A percentile compares a stretch with the other conserved stretches of the same genome.
Evolutionary conservation across 495 filamentous ascomycete genomes (phyloP).

Genomic region (Xylaria grammica): DNA sequence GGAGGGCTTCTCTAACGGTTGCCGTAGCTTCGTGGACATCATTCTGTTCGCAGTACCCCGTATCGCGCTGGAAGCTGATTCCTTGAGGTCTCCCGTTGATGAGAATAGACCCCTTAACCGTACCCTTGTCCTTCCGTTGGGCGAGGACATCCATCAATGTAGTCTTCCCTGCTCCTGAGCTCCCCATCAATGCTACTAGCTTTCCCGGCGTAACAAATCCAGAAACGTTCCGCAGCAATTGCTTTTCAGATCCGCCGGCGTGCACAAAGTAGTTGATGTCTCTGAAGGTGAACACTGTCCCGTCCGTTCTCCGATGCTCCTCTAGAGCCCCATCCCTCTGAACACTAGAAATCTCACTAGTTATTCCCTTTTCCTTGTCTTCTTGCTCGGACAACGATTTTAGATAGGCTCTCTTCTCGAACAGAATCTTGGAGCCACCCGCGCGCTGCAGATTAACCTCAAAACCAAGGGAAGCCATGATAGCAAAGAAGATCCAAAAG

Average conservation of each 20-base stretch:
- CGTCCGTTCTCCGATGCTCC: slow-evolving; percentile 31
- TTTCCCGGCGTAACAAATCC: slow-evolving; percentile 75
- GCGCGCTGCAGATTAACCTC: slow-evolving; percentile 73
- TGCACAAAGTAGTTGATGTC: slow-evolving; percentile 74
- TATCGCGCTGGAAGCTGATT: slow-evolving; percentile 76
- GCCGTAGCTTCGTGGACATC: slow-evolving; percentile 80
- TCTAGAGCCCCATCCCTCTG: slow-evolving; percentile 18
- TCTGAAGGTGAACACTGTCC: slow-evolving; percentile 69
- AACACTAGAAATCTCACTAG: slow-evolving; percentile 21
- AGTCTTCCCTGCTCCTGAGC: slow-evolving; percentile 54
- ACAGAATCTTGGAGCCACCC: slow-evolving; percentile 71
- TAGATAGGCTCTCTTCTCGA: slow-evolving; percentile 52
- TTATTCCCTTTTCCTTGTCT: slow-evolving; percentile 31
- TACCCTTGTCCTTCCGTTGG: slow-evolving; percentile 66
- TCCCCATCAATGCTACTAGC: slow-evolving; percentile 62
- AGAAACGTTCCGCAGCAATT: slow-evolving; percentile 66
- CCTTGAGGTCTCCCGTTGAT: slow-evolving; percentile 71
- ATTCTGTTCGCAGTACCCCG: slow-evolving; percentile 80
- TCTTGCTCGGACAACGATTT: slow-evolving; percentile 28
- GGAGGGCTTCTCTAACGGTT: slow-evolving; percentile 74
- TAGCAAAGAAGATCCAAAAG: slow-evolving; percentile 68
- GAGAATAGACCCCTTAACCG: slow-evolving; percentile 64
- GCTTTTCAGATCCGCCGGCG: slow-evolving; percentile 61
- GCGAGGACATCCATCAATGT: slow-evolving; percentile 63
- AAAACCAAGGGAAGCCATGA: slow-evolving; percentile 66